Evolutionary conservation across 768 basidiomycete genomes (phyloP).

Genomic region (Lyophyllum semitale): DNA sequence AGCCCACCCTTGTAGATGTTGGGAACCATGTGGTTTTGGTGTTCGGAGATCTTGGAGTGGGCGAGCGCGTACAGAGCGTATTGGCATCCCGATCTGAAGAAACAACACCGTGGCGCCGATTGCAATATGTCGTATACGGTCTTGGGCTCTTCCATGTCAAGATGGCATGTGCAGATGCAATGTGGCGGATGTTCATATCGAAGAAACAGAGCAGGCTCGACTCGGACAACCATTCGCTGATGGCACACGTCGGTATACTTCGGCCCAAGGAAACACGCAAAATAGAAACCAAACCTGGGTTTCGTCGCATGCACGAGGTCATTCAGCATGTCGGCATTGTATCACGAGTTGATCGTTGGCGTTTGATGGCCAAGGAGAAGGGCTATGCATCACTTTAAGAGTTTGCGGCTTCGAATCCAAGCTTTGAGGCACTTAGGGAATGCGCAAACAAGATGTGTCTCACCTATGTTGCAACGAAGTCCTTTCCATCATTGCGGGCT

Average conservation of each 20-base stretch:
- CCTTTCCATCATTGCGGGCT: too few relatives aligned
- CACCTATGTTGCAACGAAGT: too few relatives aligned
- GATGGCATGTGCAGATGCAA: constrained; percentile 26
- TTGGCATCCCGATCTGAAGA: constrained; percentile 24
- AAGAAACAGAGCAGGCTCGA: neutral
- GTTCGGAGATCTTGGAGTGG: constrained; percentile 29
- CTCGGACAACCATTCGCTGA: constrained; percentile 18
- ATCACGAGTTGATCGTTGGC: constrained; percentile 28
- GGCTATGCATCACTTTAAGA: constrained; percentile 20
- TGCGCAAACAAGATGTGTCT: constrained; percentile 18
- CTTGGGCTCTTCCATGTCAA: constrained; percentile 28
- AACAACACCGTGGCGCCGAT: constrained; percentile 24
- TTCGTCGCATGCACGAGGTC: constrained; percentile 31
- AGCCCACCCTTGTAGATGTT: constrained; percentile 5
- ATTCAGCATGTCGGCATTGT: constrained; percentile 25
- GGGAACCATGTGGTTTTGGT: constrained; percentile 20
- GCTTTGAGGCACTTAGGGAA: constrained; percentile 17
- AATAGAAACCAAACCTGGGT: constrained; percentile 28
- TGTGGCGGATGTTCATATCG: constrained; percentile 24
- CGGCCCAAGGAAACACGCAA: constrained; percentile 27
- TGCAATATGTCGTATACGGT: constrained; percentile 31
- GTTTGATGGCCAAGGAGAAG: constrained; percentile 7
- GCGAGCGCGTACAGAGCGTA: constrained; percentile 24
- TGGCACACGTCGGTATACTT: constrained; percentile 20
- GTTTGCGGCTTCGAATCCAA: constrained; percentile 32